Percentiles rank a stretch among this genome's conserved stretches.
These are phyloP conservation scores for Talaromyces piceae DNA, from an alignment of 2,329 filamentous ascomycete genomes.

Conservation along the genomic window DNA sequence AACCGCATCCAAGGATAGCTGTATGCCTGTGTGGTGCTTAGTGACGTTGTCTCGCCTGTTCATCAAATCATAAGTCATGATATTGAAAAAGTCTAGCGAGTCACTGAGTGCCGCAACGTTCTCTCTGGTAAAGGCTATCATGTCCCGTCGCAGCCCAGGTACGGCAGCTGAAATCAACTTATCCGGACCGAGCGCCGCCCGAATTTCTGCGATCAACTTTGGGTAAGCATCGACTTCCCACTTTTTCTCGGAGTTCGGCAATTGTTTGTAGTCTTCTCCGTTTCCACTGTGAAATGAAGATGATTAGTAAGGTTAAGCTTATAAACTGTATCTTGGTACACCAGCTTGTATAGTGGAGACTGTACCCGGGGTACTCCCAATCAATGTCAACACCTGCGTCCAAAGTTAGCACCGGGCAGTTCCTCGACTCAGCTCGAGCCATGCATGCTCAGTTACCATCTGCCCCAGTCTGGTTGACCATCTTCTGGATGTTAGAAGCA, in stretches of 20 bases:
- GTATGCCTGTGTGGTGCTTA: slow-evolving; percentile 54
- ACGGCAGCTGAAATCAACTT: slow-evolving; percentile 57
- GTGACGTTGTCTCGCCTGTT: slow-evolving; percentile 31
- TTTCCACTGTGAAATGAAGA: slow-evolving; percentile 41
- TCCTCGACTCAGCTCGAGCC: not conserved
- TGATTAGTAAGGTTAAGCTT: not conserved
- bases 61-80: slow-evolving; percentile 44
- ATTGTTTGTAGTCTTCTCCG: slow-evolving; percentile 55
- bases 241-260: slow-evolving; percentile 48
- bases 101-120: slow-evolving; percentile 49
- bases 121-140: slow-evolving; percentile 52
- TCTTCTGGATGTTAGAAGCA: slow-evolving; percentile 52
- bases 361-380: slow-evolving; percentile 46
- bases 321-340: no score
- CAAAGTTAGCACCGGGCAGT: slow-evolving; percentile 1
- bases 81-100: slow-evolving; percentile 53
- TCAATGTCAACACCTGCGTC: slow-evolving; percentile 48
- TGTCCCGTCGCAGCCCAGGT: slow-evolving; percentile 54
- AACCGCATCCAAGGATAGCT: slow-evolving; percentile 44
- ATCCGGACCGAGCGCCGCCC: slow-evolving; percentile 44
- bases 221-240: slow-evolving; percentile 54
- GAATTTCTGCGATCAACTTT: slow-evolving; percentile 49
- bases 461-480: slow-evolving; percentile 53
- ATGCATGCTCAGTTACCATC: slow-evolving; percentile 45
- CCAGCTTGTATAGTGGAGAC: no score